Percentiles rank a stretch among this genome's conserved stretches.
These are phyloP conservation scores for Lactarius hatsudake DNA, from an alignment of 768 basidiomycete genomes.

Conservation along the genomic window DNA sequence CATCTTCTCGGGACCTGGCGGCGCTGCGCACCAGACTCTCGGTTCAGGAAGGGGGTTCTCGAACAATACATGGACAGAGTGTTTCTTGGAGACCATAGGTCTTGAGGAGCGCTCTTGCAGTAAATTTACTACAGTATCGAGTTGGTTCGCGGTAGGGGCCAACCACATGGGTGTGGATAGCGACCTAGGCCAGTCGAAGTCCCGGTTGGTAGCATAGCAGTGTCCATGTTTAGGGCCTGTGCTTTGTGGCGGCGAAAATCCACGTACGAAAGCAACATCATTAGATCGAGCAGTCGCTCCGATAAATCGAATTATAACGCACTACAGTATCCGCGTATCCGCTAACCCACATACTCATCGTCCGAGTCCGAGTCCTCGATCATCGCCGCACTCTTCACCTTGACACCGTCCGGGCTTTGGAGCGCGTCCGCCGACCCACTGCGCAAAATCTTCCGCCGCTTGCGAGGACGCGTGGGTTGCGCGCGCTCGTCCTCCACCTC, in stretches of 20 bases:
- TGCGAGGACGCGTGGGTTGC: background rate
- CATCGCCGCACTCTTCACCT: slow-evolving; percentile 22
- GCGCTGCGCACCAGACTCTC: background rate
- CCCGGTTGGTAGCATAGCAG: background rate
- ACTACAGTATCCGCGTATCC: background rate
- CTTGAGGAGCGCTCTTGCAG: too few species aligned
- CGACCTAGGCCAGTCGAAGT: background rate
- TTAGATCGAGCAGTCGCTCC: background rate
- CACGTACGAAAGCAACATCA: background rate
- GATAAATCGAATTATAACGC: slow-evolving; percentile 1
- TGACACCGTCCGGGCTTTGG: slow-evolving; percentile 16
- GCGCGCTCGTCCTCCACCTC: background rate
- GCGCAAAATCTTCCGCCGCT: slow-evolving; percentile 11
- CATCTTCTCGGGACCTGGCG: background rate
- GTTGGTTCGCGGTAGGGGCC: background rate
- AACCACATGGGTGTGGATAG: background rate
- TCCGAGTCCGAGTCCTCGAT: slow-evolving; percentile 20
- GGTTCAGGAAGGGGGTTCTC: background rate
- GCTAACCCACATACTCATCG: background rate
- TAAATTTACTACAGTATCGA: background rate
- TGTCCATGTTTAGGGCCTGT: background rate
- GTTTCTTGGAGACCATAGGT: too few species aligned
- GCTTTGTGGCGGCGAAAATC: background rate
- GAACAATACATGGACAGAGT: background rate
- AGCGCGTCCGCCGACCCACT: background rate